Percentiles rank a stretch among this genome's conserved stretches.
Evolutionary conservation across 805 yeast genomes (phyloP).

Genomic region (Metschnikowia proteae): DNA sequence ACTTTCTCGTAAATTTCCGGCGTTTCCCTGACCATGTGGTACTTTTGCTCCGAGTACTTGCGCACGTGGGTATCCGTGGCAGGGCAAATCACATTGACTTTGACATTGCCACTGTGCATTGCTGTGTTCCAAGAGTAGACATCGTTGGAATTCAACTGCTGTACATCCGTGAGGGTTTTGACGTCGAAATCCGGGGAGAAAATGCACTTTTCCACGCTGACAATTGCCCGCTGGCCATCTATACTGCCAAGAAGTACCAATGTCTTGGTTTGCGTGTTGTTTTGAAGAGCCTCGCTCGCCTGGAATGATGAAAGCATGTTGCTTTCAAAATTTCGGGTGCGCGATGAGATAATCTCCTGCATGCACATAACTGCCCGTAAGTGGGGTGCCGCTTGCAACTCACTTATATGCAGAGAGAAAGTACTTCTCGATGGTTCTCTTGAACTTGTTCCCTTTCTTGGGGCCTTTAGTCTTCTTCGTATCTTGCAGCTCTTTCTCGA

Average conservation of each 20-base stretch:
- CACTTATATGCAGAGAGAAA: slow-evolving; percentile 27
- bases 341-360: no score
- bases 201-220: slow-evolving; percentile 70
- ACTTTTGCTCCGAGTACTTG: slow-evolving; percentile 62
- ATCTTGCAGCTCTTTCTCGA: neutral
- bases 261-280: slow-evolving; percentile 65
- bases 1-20: slow-evolving; percentile 62
- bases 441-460: slow-evolving; percentile 18
- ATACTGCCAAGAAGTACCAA: slow-evolving; percentile 69
- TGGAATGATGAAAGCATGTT: slow-evolving; percentile 1
- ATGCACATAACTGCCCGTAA: no score
- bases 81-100: slow-evolving; percentile 78
- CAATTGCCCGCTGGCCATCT: slow-evolving; percentile 56
- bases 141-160: slow-evolving; percentile 64
- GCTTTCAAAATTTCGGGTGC: neutral
- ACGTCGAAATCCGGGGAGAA: slow-evolving; percentile 28
- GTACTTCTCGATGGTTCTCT: slow-evolving; percentile 25
- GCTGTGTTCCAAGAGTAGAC: slow-evolving; percentile 80
- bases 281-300: slow-evolving; percentile 39
- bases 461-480: neutral
- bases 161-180: slow-evolving; percentile 13
- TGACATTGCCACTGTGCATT: slow-evolving; percentile 48
- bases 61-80: slow-evolving; percentile 82
- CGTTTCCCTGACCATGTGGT: slow-evolving; percentile 70
- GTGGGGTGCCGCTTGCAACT: no score